Base-by-base conservation (phyloP, 192 early-diverging fungal genomes). In the Podila horticola region DNA sequence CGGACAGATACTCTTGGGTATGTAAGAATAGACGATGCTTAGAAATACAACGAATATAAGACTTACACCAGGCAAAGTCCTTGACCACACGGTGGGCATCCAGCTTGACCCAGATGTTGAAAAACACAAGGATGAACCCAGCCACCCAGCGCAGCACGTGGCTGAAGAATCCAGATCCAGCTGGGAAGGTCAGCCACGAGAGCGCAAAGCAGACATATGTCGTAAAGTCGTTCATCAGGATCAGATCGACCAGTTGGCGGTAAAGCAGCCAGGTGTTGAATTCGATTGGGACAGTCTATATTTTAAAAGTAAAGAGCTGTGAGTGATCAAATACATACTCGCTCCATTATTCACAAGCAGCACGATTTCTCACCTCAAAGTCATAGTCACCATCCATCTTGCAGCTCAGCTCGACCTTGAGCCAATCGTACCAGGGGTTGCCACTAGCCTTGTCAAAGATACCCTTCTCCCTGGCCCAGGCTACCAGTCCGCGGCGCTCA, bases 41-140 rank as follows among this genome's bases (percentile, higher is more conserved):
- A 55, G 4, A 55, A 61, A 61, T 31, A 61, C 1, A 45, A 45
- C 11, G 41, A 17, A 45, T n/a, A 45, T 22, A 52, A 64, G 36
- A 88, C 92, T 89, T 89, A 95, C 94, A 99, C 96, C 96, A 97
- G 13, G 96, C 96, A 87, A 94, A 99, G 84, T 98, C 97, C 83
- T 95, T 97, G 64, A 99, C 93, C 10, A 96, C 96, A 11, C 96
- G 93, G 62, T 96, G 95, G 30, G 96, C 96, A 81, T 99, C 97
- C 58, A 94, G 75, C 82, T 97, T 96, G 71, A 99, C 97, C 94
- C 97, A 97, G 66, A 97, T 90, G 70, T 97, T 98, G 82, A 99
- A 97, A 29, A 89, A 85, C 9, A 97, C 86, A 60, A 99, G 84
- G 29, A 95, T 86, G 3, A 93, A 65, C 13, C 96, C 96, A 31